phyloP scores from a whole-genome alignment of 2,329 filamentous ascomycete genomes.

The Cyclaneusma minus region DNA sequence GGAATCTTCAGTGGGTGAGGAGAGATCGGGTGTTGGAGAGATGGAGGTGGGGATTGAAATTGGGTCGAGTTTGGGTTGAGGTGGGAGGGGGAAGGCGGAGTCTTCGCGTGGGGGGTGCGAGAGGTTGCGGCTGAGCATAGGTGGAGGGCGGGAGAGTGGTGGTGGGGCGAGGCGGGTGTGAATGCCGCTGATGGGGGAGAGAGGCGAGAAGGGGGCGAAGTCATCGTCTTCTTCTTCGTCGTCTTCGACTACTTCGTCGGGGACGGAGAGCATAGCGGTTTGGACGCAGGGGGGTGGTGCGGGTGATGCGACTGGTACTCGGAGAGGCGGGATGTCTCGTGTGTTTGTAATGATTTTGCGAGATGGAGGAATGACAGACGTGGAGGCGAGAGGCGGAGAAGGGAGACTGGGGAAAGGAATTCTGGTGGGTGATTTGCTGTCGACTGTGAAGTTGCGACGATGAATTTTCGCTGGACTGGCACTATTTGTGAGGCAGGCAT shows the following conservation, averaged over 20 bases:
- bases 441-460: constrained; percentile 9
- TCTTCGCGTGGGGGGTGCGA: too few species aligned
- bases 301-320: constrained; percentile 15
- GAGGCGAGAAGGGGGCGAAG: constrained; percentile 30
- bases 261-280: constrained; percentile 22
- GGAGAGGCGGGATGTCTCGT: constrained; percentile 13
- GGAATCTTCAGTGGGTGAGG: too few species aligned
- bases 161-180: constrained; percentile 15
- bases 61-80: too few species aligned
- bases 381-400: constrained; percentile 3
- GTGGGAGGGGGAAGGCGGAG: too few species aligned
- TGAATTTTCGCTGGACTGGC: constrained; percentile 3
- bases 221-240: constrained; percentile 41
- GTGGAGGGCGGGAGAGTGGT: too few species aligned
- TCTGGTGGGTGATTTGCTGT: constrained; percentile 7
- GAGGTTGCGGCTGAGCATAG: too few species aligned
- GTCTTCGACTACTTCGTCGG: constrained; percentile 32
- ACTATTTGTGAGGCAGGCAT: neutral
- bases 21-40: too few species aligned
- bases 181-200: constrained; percentile 9
- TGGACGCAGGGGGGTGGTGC: too few species aligned
- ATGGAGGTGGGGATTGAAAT: too few species aligned
- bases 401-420: too few species aligned
- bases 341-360: constrained; percentile 30
- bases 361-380: constrained; percentile 32